Evolutionary conservation across 192 early-diverging fungal species (phyloP).

Genomic region (Spizellomyces sp.): DNA sequence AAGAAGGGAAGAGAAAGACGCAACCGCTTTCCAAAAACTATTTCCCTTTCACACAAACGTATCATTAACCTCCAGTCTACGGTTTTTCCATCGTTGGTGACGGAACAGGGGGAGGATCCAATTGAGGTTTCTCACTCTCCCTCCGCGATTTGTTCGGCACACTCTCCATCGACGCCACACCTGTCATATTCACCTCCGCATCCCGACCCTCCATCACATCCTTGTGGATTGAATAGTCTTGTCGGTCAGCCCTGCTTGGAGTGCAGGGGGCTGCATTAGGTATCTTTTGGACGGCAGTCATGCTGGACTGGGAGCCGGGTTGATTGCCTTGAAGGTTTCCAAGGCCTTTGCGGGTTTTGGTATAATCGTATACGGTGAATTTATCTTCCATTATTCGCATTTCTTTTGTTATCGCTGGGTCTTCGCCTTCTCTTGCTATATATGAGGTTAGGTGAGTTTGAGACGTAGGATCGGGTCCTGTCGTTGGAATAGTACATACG

Average conservation of each 20-base stretch:
- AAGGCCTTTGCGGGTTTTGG: constrained; percentile 44
- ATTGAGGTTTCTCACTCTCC: not conserved
- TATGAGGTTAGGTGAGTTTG: constrained; percentile 10
- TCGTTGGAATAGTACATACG: constrained; percentile 13
- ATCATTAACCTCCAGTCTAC: no score
- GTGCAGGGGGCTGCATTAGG: not conserved
- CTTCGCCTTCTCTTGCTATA: constrained; percentile 33
- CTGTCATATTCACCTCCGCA: constrained; percentile 28
- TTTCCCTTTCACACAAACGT: no score
- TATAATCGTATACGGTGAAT: constrained; percentile 74
- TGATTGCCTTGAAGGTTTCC: not conserved
- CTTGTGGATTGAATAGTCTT: constrained; percentile 15
- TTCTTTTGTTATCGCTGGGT: constrained; percentile 50
- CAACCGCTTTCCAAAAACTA: no score
- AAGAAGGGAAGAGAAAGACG: no score
- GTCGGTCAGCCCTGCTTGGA: not conserved
- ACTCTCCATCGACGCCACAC: constrained; percentile 6
- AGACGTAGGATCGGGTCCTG: constrained; percentile 27
- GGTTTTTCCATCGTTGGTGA: no score
- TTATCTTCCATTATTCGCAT: constrained; percentile 81
- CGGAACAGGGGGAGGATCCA: not conserved
- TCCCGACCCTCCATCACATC: constrained; percentile 41
- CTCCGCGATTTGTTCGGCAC: not conserved
- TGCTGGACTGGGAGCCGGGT: not conserved
- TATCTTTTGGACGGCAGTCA: constrained; percentile 9